Percentiles rank a stretch among this genome's conserved stretches.
Evolutionary conservation across 495 filamentous ascomycete genomes (phyloP).

Genomic region (Friedmanniomyces endolithicus): DNA sequence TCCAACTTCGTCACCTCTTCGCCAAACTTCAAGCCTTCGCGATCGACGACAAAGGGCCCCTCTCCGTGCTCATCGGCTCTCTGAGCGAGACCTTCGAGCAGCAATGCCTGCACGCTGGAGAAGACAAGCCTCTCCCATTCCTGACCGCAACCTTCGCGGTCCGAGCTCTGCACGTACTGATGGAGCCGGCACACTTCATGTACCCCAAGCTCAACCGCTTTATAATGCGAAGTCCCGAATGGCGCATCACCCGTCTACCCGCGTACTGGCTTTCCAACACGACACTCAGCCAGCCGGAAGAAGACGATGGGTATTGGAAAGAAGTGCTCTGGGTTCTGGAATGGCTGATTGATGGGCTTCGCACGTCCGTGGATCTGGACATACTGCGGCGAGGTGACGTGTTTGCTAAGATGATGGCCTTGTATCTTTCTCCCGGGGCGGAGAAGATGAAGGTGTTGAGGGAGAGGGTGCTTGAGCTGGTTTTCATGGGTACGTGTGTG

Average conservation of each 20-base stretch:
- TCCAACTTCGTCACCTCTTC: constrained; percentile 51
- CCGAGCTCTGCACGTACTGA: constrained; percentile 52
- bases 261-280: constrained; percentile 60
- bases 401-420: constrained; percentile 62
- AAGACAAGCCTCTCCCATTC: constrained; percentile 47
- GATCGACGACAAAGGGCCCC: constrained; percentile 62
- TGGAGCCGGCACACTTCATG: constrained; percentile 66
- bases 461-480: constrained; percentile 56
- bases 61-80: constrained; percentile 65
- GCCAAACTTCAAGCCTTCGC: constrained; percentile 40
- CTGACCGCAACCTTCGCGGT: constrained; percentile 62
- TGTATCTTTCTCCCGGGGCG: constrained; percentile 56
- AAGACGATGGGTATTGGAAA: constrained; percentile 60
- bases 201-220: constrained; percentile 82
- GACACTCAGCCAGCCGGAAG: constrained; percentile 52
- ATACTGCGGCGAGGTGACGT: constrained; percentile 71
- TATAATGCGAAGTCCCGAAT: constrained; percentile 59
- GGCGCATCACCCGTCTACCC: constrained; percentile 63
- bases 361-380: constrained; percentile 55
- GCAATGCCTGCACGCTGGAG: not conserved
- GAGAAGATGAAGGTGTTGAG: constrained; percentile 37
- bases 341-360: constrained; percentile 58
- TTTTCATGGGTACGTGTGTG: constrained; percentile 61
- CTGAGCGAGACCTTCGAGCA: constrained; percentile 58
- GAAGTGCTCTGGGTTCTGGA: constrained; percentile 73